Evolutionary conservation across 192 early-diverging fungal genomes (phyloP).

Genomic region (Coemansia erecta): DNA sequence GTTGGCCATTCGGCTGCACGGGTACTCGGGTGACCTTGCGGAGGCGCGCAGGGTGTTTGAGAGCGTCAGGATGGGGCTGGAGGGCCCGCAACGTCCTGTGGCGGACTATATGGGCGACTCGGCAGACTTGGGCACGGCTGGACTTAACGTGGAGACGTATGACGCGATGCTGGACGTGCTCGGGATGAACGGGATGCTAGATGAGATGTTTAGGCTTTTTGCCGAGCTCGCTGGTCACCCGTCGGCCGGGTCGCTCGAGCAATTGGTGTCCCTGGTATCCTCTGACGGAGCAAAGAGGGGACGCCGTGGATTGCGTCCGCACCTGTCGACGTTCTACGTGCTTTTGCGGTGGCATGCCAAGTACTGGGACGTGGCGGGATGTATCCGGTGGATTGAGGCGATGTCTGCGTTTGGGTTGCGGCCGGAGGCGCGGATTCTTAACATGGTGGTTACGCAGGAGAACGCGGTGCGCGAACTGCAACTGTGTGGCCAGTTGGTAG

Average conservation of each 20-base stretch:
- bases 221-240: not conserved
- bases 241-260: not conserved
- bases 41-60: too few relatives aligned
- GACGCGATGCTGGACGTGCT: conserved; percentile 43
- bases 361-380: conserved; percentile 43
- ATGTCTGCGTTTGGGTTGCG: conserved; percentile 18
- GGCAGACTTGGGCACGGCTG: conserved; percentile 4
- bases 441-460: conserved; percentile 16
- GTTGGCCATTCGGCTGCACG: conserved; percentile 22
- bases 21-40: conserved; percentile 25
- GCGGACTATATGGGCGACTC: too few relatives aligned
- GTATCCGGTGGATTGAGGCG: conserved; percentile 10
- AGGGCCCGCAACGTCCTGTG: too few relatives aligned
- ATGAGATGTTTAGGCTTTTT: conserved; percentile 35
- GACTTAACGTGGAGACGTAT: conserved; percentile 5
- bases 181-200: conserved; percentile 43
- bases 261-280: not conserved
- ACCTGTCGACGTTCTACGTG: conserved; percentile 21
- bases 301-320: not conserved
- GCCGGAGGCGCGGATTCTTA: conserved; percentile 19
- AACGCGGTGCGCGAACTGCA: conserved; percentile 18
- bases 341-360: conserved; percentile 37
- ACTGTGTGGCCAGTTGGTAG: conserved; percentile 13
- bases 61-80: too few relatives aligned
- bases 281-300: too few relatives aligned